Conservation (phyloP, 1,139 yeast genomes). For the Kluyveromyces marxianus region DNA sequence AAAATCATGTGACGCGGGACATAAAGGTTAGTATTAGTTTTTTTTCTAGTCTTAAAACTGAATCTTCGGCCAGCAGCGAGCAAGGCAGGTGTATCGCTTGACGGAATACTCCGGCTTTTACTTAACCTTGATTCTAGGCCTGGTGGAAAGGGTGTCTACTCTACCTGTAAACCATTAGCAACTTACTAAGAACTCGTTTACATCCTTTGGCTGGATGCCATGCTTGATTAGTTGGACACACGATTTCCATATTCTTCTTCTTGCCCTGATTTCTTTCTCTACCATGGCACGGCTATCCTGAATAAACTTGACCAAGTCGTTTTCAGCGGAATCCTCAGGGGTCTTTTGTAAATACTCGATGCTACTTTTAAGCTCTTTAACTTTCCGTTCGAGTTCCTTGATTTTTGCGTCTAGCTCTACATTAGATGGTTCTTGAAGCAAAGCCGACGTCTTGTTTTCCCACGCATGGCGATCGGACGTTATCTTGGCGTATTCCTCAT, state of each 20-base stretch:
- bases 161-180: not conserved
- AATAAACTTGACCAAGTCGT: constrained; percentile 7
- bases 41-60: too few species aligned
- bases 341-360: constrained; percentile 11
- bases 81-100: too few species aligned
- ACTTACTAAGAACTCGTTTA: constrained; percentile 22
- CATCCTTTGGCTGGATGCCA: constrained; percentile 16
- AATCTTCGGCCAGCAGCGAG: not conserved
- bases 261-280: constrained; percentile 13
- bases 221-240: constrained; percentile 19
- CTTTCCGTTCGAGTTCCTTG: constrained; percentile 6
- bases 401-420: constrained; percentile 11
- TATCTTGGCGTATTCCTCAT: constrained; percentile 17
- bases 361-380: constrained; percentile 7
- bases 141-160: too few species aligned
- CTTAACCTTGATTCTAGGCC: not conserved
- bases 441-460: constrained; percentile 9
- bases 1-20: too few species aligned
- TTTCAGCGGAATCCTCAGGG: constrained; percentile 16
- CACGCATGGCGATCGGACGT: constrained; percentile 15
- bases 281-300: constrained; percentile 10
- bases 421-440: constrained; percentile 17
- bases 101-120: too few species aligned
- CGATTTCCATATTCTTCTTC: constrained; percentile 13
- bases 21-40: too few species aligned